These are phyloP conservation scores for Aspergillus caelatus DNA, from an alignment of 2,329 filamentous ascomycete species.

Conservation along the genomic window DNA sequence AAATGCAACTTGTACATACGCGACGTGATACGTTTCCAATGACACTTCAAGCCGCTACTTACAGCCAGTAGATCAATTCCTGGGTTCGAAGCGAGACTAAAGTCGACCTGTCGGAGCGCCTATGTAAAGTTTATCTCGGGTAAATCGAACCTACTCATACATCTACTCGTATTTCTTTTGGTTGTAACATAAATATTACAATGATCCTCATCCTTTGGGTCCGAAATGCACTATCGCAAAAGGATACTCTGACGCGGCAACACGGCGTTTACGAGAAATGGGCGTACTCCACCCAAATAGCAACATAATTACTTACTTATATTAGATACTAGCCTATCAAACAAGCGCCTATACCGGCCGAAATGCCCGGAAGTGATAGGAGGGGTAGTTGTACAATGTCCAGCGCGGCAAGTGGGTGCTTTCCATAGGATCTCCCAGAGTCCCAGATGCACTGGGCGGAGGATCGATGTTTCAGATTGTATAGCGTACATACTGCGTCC, in stretches of 20 bases:
- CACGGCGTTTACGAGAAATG: not conserved
- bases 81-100: not conserved
- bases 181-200: no score
- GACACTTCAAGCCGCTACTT: not conserved
- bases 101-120: not conserved
- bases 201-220: no score
- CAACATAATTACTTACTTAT: not conserved
- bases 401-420: no score
- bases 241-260: no score
- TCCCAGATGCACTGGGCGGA: not conserved
- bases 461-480: not conserved
- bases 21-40: not conserved
- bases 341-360: no score
- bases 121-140: not conserved
- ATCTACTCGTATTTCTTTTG: no score
- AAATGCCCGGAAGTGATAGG: no score
- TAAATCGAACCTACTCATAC: not conserved
- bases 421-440: not conserved
- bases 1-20: not conserved
- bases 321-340: not conserved
- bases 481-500: not conserved
- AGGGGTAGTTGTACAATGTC: no score
- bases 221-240: no score
- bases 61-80: not conserved
- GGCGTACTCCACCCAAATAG: not conserved